phyloP scores from a whole-genome alignment of 768 basidiomycete genomes.

The Coprinopsis sp. region DNA sequence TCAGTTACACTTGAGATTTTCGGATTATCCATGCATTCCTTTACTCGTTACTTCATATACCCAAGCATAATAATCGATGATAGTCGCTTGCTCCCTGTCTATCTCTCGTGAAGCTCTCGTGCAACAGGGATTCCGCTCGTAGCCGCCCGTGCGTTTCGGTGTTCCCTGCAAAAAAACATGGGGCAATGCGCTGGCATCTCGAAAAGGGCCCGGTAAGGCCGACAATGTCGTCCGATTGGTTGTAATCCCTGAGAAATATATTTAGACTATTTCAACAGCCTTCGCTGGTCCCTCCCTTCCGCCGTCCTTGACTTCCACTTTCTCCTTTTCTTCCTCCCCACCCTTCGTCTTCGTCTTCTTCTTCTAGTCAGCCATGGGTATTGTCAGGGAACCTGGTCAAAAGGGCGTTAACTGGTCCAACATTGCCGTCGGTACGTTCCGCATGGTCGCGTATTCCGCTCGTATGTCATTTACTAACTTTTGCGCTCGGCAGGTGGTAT shows the following conservation, averaged over 20 bases:
- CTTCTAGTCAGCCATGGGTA: conserved; percentile 53
- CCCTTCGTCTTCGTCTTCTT: conserved; percentile 12
- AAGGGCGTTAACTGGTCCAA: conserved; percentile 93
- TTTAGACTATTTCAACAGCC: conserved; percentile 14
- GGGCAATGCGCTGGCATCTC: conserved; percentile 9
- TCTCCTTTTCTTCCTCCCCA: conserved; percentile 14
- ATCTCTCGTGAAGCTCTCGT: no score
- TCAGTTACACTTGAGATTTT: conserved; percentile 33
- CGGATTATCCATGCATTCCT: conserved; percentile 35
- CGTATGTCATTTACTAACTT: conserved; percentile 17
- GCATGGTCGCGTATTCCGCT: conserved; percentile 10
- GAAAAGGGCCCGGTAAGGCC: conserved; percentile 18
- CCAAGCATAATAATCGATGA: conserved; percentile 1
- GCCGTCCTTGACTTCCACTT: conserved; percentile 19
- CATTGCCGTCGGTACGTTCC: conserved; percentile 81
- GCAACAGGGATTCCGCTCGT: no score
- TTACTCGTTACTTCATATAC: not conserved
- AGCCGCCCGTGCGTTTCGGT: not conserved
- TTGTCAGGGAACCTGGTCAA: conserved; percentile 82
- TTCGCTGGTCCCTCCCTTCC: conserved; percentile 18
- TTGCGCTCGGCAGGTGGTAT: conserved; percentile 63
- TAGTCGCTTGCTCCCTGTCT: no score
- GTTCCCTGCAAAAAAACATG: conserved; percentile 2
- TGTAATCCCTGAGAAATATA: conserved; percentile 15
- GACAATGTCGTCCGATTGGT: conserved; percentile 31